Evolutionary conservation across 2,329 filamentous ascomycete species (phyloP).

Genomic region (Fusarium sp.): DNA sequence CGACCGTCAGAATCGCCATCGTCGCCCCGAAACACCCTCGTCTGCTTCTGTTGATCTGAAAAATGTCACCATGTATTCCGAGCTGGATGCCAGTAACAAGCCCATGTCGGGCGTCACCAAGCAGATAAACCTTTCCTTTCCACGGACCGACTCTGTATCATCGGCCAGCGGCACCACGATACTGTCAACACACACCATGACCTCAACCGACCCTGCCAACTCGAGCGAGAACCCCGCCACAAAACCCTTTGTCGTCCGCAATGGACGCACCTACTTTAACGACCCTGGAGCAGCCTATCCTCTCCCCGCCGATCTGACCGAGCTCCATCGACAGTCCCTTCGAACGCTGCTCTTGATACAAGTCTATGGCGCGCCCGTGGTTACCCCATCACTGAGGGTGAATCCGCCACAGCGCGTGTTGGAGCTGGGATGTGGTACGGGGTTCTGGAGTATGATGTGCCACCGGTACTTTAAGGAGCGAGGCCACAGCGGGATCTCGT

Average conservation of each 20-base stretch:
- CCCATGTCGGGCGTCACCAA: constrained; percentile 44
- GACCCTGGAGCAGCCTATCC: constrained; percentile 81
- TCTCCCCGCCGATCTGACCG: constrained; percentile 87
- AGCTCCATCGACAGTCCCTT: constrained; percentile 88
- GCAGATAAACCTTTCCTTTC: constrained; percentile 51
- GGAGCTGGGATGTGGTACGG: constrained; percentile 88
- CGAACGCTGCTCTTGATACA: constrained; percentile 84
- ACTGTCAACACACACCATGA: constrained; percentile 59
- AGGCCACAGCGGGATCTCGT: constrained; percentile 77
- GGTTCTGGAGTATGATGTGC: constrained; percentile 90
- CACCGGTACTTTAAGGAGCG: constrained; percentile 80
- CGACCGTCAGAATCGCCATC: constrained; percentile 32
- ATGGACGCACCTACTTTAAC: constrained; percentile 86
- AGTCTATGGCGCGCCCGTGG: constrained; percentile 84
- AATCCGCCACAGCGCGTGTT: constrained; percentile 82
- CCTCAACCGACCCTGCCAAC: constrained; percentile 60
- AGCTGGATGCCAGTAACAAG: constrained; percentile 47
- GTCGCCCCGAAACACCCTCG: constrained; percentile 34
- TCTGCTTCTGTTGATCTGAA: constrained; percentile 46
- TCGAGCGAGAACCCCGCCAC: constrained; percentile 56
- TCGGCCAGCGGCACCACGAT: constrained; percentile 58
- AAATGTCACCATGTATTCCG: constrained; percentile 53
- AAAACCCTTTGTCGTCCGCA: constrained; percentile 75
- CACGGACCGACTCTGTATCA: constrained; percentile 60
- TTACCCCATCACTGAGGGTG: constrained; percentile 73